phyloP scores from a whole-genome alignment of 176 grass and related monocot species.

The Coix lacrymajobi region DNA sequence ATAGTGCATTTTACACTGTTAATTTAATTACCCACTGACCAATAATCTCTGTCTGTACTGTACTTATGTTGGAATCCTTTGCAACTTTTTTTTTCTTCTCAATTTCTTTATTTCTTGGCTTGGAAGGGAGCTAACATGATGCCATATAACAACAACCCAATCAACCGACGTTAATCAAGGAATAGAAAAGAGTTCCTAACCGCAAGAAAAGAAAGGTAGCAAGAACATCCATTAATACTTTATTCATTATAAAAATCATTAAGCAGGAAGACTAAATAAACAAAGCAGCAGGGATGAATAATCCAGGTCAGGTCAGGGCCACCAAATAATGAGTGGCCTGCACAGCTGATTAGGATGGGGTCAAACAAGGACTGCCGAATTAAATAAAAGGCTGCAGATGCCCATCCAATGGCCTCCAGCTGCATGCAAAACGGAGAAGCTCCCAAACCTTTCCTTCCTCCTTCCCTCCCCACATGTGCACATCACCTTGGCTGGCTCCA shows the following conservation, averaged over 20 bases:
- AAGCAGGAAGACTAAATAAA: neutral
- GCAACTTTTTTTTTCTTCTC: neutral
- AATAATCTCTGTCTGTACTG: neutral
- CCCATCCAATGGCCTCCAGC: constrained; percentile 40
- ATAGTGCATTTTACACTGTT: constrained; percentile 14
- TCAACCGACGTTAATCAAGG: neutral
- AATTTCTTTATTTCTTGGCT: neutral
- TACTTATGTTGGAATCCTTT: neutral
- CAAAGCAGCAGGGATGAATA: neutral
- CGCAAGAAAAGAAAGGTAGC: neutral
- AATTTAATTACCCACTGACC: constrained; percentile 18
- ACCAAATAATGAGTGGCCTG: constrained; percentile 39
- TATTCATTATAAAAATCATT: neutral
- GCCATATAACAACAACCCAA: neutral
- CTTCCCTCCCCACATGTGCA: neutral
- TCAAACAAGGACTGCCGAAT: constrained; percentile 19
- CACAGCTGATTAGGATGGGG: constrained; percentile 38
- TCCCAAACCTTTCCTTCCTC: neutral
- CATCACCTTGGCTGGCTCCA: constrained; percentile 47
- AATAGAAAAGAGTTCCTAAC: constrained; percentile 3
- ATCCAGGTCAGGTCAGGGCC: neutral
- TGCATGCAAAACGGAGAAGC: constrained; percentile 20
- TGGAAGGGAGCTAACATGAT: constrained; percentile 35
- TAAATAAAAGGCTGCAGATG: constrained; percentile 26
- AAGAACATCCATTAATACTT: neutral